Conservation (phyloP, 1,284 basidiomycete species). For the Cystobasidium sp. region DNA sequence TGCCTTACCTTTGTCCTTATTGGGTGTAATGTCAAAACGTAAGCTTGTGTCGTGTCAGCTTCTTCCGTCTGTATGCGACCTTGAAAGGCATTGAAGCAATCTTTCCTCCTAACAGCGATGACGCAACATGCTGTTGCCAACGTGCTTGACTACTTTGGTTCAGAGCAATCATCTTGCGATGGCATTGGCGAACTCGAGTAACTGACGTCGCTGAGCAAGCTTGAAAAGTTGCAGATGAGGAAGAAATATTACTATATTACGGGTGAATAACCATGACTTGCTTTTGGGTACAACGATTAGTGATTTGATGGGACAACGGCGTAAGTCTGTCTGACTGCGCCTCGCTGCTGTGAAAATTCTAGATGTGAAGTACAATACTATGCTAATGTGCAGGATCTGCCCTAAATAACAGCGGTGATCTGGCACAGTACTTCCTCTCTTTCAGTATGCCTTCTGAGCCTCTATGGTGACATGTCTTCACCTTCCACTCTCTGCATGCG, state of each 20-base stretch:
- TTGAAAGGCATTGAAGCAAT: not conserved
- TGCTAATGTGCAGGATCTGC: not conserved
- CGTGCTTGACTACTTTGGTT: not conserved
- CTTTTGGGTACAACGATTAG: no score
- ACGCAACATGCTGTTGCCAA: not conserved
- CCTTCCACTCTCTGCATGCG: conserved; percentile 5
- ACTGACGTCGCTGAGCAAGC: not conserved
- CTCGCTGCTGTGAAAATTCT: no score
- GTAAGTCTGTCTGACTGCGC: no score
- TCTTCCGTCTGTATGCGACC: not conserved
- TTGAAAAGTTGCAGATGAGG: not conserved
- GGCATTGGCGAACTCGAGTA: no score
- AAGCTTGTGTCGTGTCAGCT: not conserved
- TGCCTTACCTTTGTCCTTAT: not conserved
- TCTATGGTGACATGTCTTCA: conserved; percentile 1
- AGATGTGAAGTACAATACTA: no score
- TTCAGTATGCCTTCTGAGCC: no score
- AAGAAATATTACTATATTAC: conserved; percentile 26
- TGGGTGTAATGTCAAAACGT: not conserved
- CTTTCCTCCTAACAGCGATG: not conserved
- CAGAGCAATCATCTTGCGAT: no score
- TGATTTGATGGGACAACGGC: no score
- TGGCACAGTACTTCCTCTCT: no score
- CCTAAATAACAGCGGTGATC: not conserved
- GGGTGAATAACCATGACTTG: not conserved